phyloP scores from a whole-genome alignment of 2,329 filamentous ascomycete genomes.

The Fusarium sp. region DNA sequence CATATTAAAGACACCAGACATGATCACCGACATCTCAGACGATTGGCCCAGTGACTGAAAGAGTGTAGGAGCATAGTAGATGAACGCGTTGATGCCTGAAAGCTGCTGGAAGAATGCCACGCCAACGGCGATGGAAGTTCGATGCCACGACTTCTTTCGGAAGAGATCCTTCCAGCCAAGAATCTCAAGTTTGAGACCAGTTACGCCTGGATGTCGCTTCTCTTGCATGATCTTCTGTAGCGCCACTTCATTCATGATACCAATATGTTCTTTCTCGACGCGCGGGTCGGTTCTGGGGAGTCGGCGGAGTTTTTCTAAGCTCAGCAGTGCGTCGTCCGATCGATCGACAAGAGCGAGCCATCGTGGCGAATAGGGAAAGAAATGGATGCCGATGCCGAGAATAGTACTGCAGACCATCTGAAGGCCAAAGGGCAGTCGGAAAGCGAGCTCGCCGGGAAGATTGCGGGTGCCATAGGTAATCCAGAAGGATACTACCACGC shows the following conservation, averaged over 20 bases:
- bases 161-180: constrained; percentile 15
- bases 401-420: constrained; percentile 8
- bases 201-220: background rate
- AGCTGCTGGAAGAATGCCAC: constrained; percentile 41
- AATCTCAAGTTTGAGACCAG: constrained; percentile 1
- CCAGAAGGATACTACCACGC: constrained; percentile 60
- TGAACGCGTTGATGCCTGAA: constrained; percentile 25
- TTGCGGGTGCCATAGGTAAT: constrained; percentile 61
- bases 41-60: constrained; percentile 42
- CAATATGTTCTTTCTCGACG: constrained; percentile 41
- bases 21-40: constrained; percentile 42
- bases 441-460: constrained; percentile 52
- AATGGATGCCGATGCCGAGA: constrained; percentile 51
- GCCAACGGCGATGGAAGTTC: constrained; percentile 17
- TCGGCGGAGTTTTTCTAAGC: constrained; percentile 50
- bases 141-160: background rate
- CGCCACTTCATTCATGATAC: background rate
- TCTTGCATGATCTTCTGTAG: background rate
- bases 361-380: constrained; percentile 59
- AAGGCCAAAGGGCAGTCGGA: constrained; percentile 51
- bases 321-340: constrained; percentile 50
- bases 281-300: constrained; percentile 53
- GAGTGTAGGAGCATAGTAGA: constrained; percentile 43
- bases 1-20: constrained; percentile 49
- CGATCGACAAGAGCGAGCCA: constrained; percentile 53